Conservation (phyloP, 176 grass and related monocot genomes). For the Triticum aestivum region DNA sequence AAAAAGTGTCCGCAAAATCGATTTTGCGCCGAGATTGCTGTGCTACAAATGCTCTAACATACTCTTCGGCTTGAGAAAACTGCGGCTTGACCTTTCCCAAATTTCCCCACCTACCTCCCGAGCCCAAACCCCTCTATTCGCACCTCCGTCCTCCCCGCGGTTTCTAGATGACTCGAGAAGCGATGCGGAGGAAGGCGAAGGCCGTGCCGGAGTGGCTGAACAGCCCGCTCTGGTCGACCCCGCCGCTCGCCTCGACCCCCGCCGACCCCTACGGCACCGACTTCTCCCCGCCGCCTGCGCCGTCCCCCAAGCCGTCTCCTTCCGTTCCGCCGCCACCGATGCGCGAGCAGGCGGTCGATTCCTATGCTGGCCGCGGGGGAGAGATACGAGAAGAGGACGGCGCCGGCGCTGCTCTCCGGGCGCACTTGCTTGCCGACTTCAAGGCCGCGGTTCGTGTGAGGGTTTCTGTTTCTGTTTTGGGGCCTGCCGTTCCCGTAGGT, state of each 20-base stretch:
- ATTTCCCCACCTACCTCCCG: not conserved
- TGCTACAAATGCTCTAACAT: no score
- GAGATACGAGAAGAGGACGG: not conserved
- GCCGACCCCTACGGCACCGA: conserved; percentile 42
- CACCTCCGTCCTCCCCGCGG: not conserved
- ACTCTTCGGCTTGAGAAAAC: no score
- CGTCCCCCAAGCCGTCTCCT: not conserved
- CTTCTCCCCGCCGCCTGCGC: conserved; percentile 30
- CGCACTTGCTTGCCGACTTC: conserved; percentile 49
- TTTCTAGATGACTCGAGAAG: not conserved
- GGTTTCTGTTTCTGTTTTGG: not conserved
- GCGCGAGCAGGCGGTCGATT: conserved; percentile 48
- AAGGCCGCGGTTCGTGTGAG: conserved; percentile 31
- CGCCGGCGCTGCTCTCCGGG: conserved; percentile 33
- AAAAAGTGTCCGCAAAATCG: no score
- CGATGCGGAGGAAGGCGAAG: conserved; percentile 49
- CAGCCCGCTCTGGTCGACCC: conserved; percentile 73
- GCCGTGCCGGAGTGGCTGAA: conserved; percentile 91
- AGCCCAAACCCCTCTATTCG: not conserved
- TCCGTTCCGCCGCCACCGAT: conserved; percentile 18
- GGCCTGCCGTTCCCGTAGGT: not conserved
- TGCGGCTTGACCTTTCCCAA: no score
- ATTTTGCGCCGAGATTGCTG: no score
- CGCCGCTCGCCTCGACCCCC: conserved; percentile 22
- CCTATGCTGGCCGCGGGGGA: not conserved